Percentiles rank a stretch among this genome's conserved stretches.
phyloP scores from a whole-genome alignment of 768 basidiomycete genomes.

The Botryobasidium botryosum region DNA sequence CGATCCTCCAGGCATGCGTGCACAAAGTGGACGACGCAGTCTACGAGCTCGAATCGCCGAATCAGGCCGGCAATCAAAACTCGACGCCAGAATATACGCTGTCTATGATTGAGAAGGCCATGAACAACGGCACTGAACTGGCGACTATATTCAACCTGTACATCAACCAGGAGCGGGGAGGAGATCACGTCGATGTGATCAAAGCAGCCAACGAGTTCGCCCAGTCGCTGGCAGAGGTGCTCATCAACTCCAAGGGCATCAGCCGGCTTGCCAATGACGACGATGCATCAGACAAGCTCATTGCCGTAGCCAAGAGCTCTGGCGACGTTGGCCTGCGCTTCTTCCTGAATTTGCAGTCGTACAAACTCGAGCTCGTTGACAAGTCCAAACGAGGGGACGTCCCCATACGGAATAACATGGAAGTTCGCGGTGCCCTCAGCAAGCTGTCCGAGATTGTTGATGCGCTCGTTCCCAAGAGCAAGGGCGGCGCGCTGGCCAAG shows the following conservation, averaged over 20 bases:
- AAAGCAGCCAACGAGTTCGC: conserved; percentile 94
- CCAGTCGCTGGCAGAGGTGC: conserved; percentile 78
- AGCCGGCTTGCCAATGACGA: conserved; percentile 84
- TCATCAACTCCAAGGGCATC: conserved; percentile 89
- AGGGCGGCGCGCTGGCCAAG: conserved; percentile 46
- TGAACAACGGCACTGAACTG: conserved; percentile 91
- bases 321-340: conserved; percentile 82
- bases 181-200: conserved; percentile 95
- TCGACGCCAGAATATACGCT: conserved; percentile 98
- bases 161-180: conserved; percentile 70
- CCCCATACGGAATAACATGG: conserved; percentile 77
- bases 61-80: conserved; percentile 84
- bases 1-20: conserved; percentile 89
- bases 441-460: conserved; percentile 85
- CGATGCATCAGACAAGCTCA: conserved; percentile 80
- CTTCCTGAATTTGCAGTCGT: conserved; percentile 93
- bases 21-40: conserved; percentile 95
- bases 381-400: conserved; percentile 61
- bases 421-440: conserved; percentile 61
- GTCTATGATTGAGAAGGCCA: conserved; percentile 94
- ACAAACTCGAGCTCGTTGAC: conserved; percentile 72
- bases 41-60: conserved; percentile 93
- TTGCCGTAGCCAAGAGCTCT: conserved; percentile 63
- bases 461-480: conserved; percentile 68
- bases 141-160: conserved; percentile 87